Base-by-base conservation (phyloP, 257 asterid species). In the Rauvolfia tetraphylla region DNA sequence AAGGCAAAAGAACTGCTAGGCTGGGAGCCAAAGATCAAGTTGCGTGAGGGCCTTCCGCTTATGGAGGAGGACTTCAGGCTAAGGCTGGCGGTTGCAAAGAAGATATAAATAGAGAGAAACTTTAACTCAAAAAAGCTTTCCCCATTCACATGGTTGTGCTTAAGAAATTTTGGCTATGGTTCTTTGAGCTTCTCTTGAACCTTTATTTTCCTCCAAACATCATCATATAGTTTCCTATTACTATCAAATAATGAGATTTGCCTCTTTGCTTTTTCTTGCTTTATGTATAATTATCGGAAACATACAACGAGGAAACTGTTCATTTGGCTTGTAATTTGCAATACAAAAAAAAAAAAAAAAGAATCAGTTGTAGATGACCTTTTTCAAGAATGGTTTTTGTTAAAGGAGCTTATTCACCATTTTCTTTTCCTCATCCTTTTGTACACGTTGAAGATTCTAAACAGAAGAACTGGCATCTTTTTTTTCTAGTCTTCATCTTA, bases 1-100 rank as follows among this genome's bases (percentile, higher is more conserved):
- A 90, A 89, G 92, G 98, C 98, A 1, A 94, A 86, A 75, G 92
- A 89, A 75, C 71, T 88, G 79, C 87, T 94, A 2, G 97, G 95
- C 2, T 94, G 98, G 98, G 97, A 94, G 83, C 98, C 98, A 3
- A 88, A 84, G 89, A 48, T 94, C 81, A 92, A 87, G 86, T 81
- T 94, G 84, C 89, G 89, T 7, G 89, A 90, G 0, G 98, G 98
- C 82, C 90, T 94, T 81, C 98, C 96, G 12, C 95, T 88, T 67
- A 94, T 94, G 98, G 98, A 92, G 88, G 95, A 90, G 0, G 98
- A 94, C 81, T 94, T 94, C 59, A 92, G 98, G 79, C 71, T 42
- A 79, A 88, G 98, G 89, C 91, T 94, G 17, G 95, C 79, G 36
- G 89, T 89, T 71, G 67, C 91, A 6, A 85, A 66, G 81, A 76